Percentiles rank a stretch among this genome's conserved stretches.
Evolutionary conservation across 208 protist species (phyloP).

Genomic region (Crithidia expoeki): DNA sequence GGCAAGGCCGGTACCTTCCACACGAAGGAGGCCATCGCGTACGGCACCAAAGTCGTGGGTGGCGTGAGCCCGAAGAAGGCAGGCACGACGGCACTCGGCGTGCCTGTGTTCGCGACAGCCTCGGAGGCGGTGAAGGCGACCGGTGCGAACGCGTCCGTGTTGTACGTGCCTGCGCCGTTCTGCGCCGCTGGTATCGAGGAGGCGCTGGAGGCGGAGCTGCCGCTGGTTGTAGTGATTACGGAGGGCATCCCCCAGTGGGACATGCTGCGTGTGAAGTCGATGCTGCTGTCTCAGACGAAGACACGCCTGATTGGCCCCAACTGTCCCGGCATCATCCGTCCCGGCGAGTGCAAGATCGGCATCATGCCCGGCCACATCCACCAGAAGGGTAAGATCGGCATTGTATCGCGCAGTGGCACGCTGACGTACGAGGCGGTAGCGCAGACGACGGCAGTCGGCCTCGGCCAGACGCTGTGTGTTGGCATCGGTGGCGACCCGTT

Average conservation of each 20-base stretch:
- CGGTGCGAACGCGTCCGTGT: conserved; percentile 94
- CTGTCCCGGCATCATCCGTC: conserved; percentile 98
- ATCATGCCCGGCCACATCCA: too few species aligned
- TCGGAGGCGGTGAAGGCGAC: conserved; percentile 92
- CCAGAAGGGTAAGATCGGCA: too few species aligned
- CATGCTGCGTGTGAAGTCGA: conserved; percentile 96
- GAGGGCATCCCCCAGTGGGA: conserved; percentile 99
- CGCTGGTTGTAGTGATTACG: conserved; percentile 98
- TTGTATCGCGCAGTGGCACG: too few species aligned
- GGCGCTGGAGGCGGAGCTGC: conserved; percentile 97
- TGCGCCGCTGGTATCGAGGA: conserved; percentile 97
- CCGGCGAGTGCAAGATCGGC: conserved; percentile 99
- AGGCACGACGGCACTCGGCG: conserved; percentile 92
- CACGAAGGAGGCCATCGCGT: conserved; percentile 96
- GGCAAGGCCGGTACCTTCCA: conserved; percentile 99
- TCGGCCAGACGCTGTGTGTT: too few species aligned
- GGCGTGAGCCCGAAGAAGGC: conserved; percentile 97
- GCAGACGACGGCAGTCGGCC: too few species aligned
- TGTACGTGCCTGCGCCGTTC: conserved; percentile 97
- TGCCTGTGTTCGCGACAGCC: conserved; percentile 96
- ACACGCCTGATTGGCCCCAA: conserved; percentile 98
- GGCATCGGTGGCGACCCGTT: too few species aligned
- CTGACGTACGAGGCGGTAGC: too few species aligned
- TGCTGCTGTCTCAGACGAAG: conserved; percentile 92
- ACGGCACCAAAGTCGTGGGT: conserved; percentile 99